phyloP scores from a whole-genome alignment of 148 eudicot genomes.

The Salicornia ramosissima region DNA sequence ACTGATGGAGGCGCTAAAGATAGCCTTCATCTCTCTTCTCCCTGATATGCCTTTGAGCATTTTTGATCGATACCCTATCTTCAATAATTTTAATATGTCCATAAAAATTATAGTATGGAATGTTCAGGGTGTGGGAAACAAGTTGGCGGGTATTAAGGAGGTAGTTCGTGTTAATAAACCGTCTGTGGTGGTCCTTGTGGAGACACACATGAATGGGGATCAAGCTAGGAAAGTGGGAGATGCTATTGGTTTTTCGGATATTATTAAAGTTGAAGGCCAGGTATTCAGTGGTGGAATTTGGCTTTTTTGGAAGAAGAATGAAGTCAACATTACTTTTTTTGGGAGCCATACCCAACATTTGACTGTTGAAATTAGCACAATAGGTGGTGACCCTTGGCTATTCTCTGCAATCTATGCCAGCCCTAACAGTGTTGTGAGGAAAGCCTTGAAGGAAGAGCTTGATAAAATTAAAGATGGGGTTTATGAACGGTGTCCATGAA shows the following conservation, averaged over 20 bases:
- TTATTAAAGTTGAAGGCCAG: neutral
- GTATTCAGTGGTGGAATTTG: conserved; percentile 7
- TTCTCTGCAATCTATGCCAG: conserved; percentile 2
- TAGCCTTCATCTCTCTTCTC: too few species aligned
- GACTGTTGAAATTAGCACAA: neutral
- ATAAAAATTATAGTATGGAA: too few species aligned
- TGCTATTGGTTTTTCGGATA: neutral
- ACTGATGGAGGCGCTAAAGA: too few species aligned
- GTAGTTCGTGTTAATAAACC: neutral
- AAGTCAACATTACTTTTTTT: neutral
- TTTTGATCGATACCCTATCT: too few species aligned
- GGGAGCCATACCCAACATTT: neutral
- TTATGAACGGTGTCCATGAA: neutral
- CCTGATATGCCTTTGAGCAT: too few species aligned
- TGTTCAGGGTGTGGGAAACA: too few species aligned
- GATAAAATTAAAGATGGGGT: fast-evolving
- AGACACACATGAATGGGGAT: neutral
- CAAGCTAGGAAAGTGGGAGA: neutral
- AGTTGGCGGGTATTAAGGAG: neutral
- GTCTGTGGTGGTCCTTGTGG: neutral
- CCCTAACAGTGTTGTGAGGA: neutral
- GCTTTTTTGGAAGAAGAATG: neutral
- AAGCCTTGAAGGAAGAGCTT: neutral
- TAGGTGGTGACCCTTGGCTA: neutral
- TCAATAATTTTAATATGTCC: too few species aligned